Percentiles rank a stretch among this genome's conserved stretches.
phyloP scores from a whole-genome alignment of 768 basidiomycete genomes.

The Chalciporus chontae region DNA sequence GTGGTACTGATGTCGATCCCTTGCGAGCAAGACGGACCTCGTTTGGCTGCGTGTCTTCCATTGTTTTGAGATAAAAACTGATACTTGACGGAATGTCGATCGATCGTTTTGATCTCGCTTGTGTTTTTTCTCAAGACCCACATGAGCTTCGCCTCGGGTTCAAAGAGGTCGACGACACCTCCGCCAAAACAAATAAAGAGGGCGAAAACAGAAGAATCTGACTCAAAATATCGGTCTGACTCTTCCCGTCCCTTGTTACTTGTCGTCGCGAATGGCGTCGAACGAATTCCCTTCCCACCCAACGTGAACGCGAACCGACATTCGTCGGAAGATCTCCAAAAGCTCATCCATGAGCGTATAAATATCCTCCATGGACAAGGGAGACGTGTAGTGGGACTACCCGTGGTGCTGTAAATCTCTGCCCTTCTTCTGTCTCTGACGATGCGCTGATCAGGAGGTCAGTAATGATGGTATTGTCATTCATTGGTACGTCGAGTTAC shows the following conservation, averaged over 20 bases:
- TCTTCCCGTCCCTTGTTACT: conserved; percentile 18
- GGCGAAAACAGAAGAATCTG: conserved; percentile 15
- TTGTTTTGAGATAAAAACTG: not conserved
- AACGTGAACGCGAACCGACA: conserved; percentile 9
- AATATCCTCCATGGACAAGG: conserved; percentile 17
- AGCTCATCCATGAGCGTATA: conserved; percentile 17
- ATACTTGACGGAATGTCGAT: not conserved
- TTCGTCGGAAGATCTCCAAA: conserved; percentile 10
- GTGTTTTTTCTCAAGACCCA: not conserved
- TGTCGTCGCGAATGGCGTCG: conserved; percentile 24
- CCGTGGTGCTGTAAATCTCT: conserved; percentile 24
- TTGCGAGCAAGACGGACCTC: conserved; percentile 35
- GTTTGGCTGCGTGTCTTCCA: conserved; percentile 41
- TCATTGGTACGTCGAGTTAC: conserved; percentile 23
- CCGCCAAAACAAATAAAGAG: conserved; percentile 16
- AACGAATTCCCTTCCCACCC: conserved; percentile 21
- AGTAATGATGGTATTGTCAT: conserved; percentile 29
- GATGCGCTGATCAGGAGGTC: conserved; percentile 5
- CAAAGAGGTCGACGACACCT: conserved; percentile 15
- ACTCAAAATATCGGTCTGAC: not conserved
- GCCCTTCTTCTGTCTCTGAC: not conserved
- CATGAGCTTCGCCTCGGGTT: conserved; percentile 13
- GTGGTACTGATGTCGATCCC: conserved; percentile 28
- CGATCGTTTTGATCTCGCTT: conserved; percentile 24
- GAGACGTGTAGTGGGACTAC: conserved; percentile 22